phyloP scores from a whole-genome alignment of 2,329 filamentous ascomycete species.

The Kalaharituber pfeilii region DNA sequence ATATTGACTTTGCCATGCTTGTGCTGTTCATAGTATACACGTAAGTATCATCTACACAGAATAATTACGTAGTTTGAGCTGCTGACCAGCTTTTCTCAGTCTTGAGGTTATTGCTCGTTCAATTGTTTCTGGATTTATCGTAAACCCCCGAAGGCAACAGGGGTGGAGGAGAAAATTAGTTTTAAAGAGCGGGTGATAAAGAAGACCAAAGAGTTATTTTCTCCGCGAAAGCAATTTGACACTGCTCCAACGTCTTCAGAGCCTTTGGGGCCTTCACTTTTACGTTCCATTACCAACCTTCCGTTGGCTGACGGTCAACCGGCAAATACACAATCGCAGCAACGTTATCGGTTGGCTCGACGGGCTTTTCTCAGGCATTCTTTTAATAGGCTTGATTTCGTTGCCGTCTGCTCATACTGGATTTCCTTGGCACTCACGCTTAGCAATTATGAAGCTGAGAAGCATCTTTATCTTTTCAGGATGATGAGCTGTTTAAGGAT shows the following conservation, averaged over 20 bases:
- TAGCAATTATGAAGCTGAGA: conserved; percentile 46
- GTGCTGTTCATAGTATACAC: conserved; percentile 80
- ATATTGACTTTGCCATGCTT: conserved; percentile 66
- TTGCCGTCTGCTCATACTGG: conserved; percentile 93
- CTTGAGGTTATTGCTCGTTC: conserved; percentile 66
- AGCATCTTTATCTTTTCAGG: conserved; percentile 74
- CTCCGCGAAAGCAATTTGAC: conserved; percentile 58
- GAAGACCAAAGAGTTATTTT: conserved; percentile 63
- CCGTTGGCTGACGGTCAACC: conserved; percentile 44
- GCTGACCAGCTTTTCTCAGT: conserved; percentile 2
- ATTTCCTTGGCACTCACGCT: conserved; percentile 62
- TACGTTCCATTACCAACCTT: conserved; percentile 58
- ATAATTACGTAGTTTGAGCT: not conserved
- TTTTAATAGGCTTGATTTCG: conserved; percentile 88
- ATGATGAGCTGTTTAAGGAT: conserved; percentile 96
- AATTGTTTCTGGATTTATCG: conserved; percentile 80
- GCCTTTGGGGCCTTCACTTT: conserved; percentile 42
- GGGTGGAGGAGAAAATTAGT: conserved; percentile 49
- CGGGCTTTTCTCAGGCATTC: conserved; percentile 86
- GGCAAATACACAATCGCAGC: conserved; percentile 55
- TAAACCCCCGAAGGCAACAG: conserved; percentile 56
- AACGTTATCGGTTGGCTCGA: conserved; percentile 69
- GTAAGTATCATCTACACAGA: conserved; percentile 12
- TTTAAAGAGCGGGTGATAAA: conserved; percentile 55
- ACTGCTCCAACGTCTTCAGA: conserved; percentile 36